Evolutionary conservation across 208 protist species (phyloP), one percentile per base, ranked within the genome.

Genomic region (Jaenimonas drosophilae): DNA sequence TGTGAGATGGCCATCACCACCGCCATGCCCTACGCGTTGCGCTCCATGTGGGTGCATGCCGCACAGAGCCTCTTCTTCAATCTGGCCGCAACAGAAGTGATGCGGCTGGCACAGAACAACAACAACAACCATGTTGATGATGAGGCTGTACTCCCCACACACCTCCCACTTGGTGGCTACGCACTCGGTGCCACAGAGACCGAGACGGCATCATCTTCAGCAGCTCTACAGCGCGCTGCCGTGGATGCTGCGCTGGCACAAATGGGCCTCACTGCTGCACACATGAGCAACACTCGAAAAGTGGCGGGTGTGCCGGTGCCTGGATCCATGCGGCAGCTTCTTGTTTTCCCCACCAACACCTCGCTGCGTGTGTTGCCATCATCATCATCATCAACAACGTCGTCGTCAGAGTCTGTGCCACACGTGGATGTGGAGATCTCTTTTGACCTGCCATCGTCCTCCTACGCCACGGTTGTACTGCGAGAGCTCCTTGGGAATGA

Each of bases 51-150:
- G 79, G 59, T 92, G 26, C 73, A 88, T 46, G 76, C 76, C 0
- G 84, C 62, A 1, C 84, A 92, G 41, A 87, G 79, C 41, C 56
- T 74, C 21, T 76, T 83, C 53, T 92, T 92, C 45, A 92, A 92
- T 52, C 14, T 75, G 4, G 32, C 57, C 24, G 67, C 78, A 28
- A 25, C 49, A 23, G 16, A 25, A 27, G 19, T 41, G 51, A n/a
- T 40, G 37, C 26, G 32, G 14, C 33, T 52, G n/a, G 42, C 54
- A 11, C 19, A 52, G 39, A 36, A 27, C 7, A 41, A 41, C 30
- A 49, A 57, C 20, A 23, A 38, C 3, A 12, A 23, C 7, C 31
- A 6, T 4, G 3, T 2, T 5, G 9, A 45, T 4, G 24, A 4
- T 21, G 3, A 3, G n/a, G n/a, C 11, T 16, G 37, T 23, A 19